Conservation (phyloP, 495 filamentous ascomycete species). For the Lepraria neglecta region DNA sequence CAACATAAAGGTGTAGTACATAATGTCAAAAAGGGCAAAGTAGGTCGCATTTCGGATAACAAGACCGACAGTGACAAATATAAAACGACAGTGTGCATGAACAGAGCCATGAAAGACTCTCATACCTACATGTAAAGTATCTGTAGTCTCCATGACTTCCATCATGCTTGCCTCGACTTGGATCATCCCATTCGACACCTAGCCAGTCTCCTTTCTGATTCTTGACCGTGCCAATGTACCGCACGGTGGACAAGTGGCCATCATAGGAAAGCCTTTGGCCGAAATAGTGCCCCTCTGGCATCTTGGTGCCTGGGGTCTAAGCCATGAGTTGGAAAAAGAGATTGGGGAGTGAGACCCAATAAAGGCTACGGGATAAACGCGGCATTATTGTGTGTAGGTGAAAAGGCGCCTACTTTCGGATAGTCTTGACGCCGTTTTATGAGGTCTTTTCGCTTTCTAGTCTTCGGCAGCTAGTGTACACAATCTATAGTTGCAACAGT, state of each 20-base stretch:
- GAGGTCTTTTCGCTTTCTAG: too few relatives aligned
- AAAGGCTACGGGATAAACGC: background rate
- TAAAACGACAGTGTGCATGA: background rate
- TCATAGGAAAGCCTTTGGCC: slow-evolving; percentile 75
- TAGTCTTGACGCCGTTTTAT: too few relatives aligned
- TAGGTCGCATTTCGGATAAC: slow-evolving; percentile 15
- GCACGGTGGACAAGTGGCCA: slow-evolving; percentile 69
- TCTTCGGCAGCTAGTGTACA: too few relatives aligned
- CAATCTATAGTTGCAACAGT: too few relatives aligned
- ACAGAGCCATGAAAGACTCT: background rate
- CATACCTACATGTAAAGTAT: slow-evolving; percentile 72
- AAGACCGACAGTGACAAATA: background rate
- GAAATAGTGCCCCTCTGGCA: slow-evolving; percentile 34
- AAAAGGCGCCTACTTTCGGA: too few relatives aligned
- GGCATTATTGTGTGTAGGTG: too few relatives aligned
- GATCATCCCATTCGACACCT: slow-evolving; percentile 95
- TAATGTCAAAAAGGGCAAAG: background rate
- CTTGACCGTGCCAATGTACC: slow-evolving; percentile 70
- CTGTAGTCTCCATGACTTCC: slow-evolving; percentile 69
- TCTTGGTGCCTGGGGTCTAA: background rate
- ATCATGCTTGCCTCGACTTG: slow-evolving; percentile 77
- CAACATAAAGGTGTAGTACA: background rate
- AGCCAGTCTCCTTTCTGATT: slow-evolving; percentile 80
- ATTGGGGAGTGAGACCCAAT: background rate
- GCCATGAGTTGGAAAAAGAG: background rate